Evolutionary conservation across 768 basidiomycete species (phyloP), one percentile per base, ranked within the genome.

Genomic region (Tricholoma bakamatsutake): DNA sequence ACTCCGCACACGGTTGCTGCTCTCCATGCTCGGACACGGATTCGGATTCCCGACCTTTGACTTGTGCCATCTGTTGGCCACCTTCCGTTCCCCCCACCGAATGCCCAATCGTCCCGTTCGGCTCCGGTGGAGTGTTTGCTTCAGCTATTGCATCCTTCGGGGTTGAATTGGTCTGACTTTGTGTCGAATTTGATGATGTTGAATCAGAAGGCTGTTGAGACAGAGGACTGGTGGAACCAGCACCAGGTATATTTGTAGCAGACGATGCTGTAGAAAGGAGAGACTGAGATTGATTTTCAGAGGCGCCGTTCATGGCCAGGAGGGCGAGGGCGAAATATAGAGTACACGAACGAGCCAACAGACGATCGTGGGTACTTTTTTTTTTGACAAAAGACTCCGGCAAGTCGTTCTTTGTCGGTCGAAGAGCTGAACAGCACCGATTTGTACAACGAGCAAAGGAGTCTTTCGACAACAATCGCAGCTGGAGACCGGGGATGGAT

Each of bases 281-380:
- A 57, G 72, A 66, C 60, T 62, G 66, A 15, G 64, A 37, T 61
- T 61, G 57, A 51, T 59, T 56, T 57, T 65, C 60, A 50, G 66
- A 58, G 68, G 66, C 71, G 66, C 66, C 71, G 73, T 75, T 71
- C 79, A 80, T 80, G 70, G 67, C 71, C 72, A 71, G 69, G 66
- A 64, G 64, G 54, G 56, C 58, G 62, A 61, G 15, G 54, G 45
- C 42, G 59, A 54, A 59, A 60, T 58, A 64, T 64, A 64, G 52
- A 62, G 61, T 64, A 64, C 62, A 70, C 63, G 66, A 69, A 69
- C 63, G 61, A 63, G 67, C 62, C 58, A 62, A 56, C 61, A 58
- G 43, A 34, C 61, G 62, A 61, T 62, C 73, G 73, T 75, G 73
- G 73, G 73, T 73, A 73, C 67, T 68, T 73, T 71, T 73, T 71